Conservation (phyloP, 768 basidiomycete species). For the Trametes elegans region DNA sequence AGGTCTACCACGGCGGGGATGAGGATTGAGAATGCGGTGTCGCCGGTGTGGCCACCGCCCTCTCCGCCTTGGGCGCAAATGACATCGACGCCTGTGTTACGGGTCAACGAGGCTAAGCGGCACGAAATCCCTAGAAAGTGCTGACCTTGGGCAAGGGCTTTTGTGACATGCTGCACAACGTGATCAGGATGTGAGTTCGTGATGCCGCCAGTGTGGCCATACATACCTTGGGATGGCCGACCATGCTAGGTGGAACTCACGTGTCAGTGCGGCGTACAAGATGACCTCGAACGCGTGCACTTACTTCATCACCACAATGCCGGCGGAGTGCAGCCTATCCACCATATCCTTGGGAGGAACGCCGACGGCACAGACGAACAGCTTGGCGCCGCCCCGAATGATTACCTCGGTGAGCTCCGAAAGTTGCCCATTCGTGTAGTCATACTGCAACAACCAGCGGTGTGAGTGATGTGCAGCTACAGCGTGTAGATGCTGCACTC, state of each 20-base stretch:
- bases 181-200: not conserved
- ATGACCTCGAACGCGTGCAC: conserved; percentile 24
- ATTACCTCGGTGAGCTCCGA: conserved; percentile 77
- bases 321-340: conserved; percentile 75
- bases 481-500: conserved; percentile 10
- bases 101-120: not conserved
- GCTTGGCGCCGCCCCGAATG: conserved; percentile 64
- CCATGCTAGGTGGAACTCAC: conserved; percentile 54
- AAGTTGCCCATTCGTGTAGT: conserved; percentile 79
- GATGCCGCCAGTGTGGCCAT: not conserved
- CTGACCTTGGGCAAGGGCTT: conserved; percentile 70
- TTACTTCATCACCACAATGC: conserved; percentile 84
- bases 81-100: conserved; percentile 69
- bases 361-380: conserved; percentile 84
- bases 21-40: conserved; percentile 76
- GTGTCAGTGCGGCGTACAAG: not conserved
- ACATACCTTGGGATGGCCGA: conserved; percentile 81
- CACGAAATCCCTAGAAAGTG: not conserved
- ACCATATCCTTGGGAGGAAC: conserved; percentile 84
- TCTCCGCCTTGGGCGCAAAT: conserved; percentile 89
- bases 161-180: conserved; percentile 67
- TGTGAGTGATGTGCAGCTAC: not conserved
- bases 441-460: conserved; percentile 47
- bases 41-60: conserved; percentile 88
- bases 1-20: conserved; percentile 81